These are phyloP conservation scores for Aspergillus versicolor DNA, from an alignment of 2,329 filamentous ascomycete genomes.

Conservation along the genomic window DNA sequence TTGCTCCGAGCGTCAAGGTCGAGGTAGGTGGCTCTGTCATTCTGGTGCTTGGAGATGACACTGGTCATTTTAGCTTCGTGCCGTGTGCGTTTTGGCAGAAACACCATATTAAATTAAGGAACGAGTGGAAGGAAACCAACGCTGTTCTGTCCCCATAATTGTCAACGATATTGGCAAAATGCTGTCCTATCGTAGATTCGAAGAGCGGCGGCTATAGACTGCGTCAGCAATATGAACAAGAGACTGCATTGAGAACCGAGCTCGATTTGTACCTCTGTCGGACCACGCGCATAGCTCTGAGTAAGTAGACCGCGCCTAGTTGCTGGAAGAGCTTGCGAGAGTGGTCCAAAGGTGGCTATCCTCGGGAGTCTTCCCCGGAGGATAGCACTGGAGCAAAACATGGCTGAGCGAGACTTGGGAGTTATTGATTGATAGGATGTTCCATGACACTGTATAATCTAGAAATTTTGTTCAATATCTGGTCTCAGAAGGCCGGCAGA, in stretches of 20 bases:
- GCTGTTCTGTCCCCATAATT: slow-evolving; percentile 50
- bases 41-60: slow-evolving; percentile 63
- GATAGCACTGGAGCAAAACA: neutral
- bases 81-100: neutral
- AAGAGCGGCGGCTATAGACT: slow-evolving; percentile 43
- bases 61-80: slow-evolving; percentile 30
- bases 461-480: neutral
- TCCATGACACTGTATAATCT: neutral
- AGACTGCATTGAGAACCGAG: neutral
- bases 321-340: neutral
- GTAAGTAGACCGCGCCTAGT: slow-evolving; percentile 24
- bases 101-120: neutral
- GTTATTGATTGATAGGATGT: neutral
- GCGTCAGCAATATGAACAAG: neutral
- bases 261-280: slow-evolving; percentile 24
- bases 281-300: slow-evolving; percentile 31
- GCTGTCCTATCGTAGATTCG: slow-evolving; percentile 47
- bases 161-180: slow-evolving; percentile 46
- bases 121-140: slow-evolving; percentile 37
- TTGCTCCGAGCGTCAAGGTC: slow-evolving; percentile 75
- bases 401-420: neutral
- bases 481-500: too few species aligned
- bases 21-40: slow-evolving; percentile 67
- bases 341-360: neutral
- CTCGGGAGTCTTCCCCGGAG: slow-evolving; percentile 1